Percentiles rank a stretch among this genome's conserved stretches.
These are phyloP conservation scores for Kwoniella heveanensis DNA, from an alignment of 768 basidiomycete genomes.

Conservation along the genomic window DNA sequence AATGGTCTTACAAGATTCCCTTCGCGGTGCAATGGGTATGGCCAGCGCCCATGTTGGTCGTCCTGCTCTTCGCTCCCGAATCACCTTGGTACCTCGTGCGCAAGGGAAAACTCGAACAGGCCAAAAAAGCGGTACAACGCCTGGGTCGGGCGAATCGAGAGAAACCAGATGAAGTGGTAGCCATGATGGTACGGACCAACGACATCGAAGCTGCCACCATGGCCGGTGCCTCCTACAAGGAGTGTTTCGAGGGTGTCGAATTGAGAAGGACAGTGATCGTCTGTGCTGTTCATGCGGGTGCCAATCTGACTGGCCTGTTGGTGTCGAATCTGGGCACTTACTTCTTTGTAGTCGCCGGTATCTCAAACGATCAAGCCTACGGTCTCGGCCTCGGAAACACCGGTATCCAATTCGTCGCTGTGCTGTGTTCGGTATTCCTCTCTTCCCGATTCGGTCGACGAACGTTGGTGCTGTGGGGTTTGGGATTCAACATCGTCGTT, in stretches of 20 bases:
- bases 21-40: conserved; percentile 30
- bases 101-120: conserved; percentile 30
- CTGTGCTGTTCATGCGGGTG: conserved; percentile 5
- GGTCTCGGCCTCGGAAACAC: background rate
- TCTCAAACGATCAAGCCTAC: background rate
- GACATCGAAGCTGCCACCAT: background rate
- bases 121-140: conserved; percentile 3
- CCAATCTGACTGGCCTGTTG: background rate
- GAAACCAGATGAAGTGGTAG: conserved; percentile 5
- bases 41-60: conserved; percentile 18
- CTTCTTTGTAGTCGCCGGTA: conserved; percentile 18
- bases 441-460: background rate
- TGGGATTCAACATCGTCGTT: background rate
- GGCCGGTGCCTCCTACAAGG: background rate
- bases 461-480: background rate
- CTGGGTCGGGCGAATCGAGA: conserved; percentile 47
- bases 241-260: conserved; percentile 34
- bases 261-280: conserved; percentile 37
- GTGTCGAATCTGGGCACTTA: conserved; percentile 11
- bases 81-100: conserved; percentile 38
- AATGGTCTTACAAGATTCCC: conserved; percentile 27
- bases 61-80: conserved; percentile 31
- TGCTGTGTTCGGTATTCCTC: background rate
- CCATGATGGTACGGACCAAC: conserved; percentile 4
- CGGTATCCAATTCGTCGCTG: background rate